A percentile compares a stretch with the other conserved stretches of the same genome.
Conservation (phyloP, 768 basidiomycete genomes). For the Exidia glandulosa region DNA sequence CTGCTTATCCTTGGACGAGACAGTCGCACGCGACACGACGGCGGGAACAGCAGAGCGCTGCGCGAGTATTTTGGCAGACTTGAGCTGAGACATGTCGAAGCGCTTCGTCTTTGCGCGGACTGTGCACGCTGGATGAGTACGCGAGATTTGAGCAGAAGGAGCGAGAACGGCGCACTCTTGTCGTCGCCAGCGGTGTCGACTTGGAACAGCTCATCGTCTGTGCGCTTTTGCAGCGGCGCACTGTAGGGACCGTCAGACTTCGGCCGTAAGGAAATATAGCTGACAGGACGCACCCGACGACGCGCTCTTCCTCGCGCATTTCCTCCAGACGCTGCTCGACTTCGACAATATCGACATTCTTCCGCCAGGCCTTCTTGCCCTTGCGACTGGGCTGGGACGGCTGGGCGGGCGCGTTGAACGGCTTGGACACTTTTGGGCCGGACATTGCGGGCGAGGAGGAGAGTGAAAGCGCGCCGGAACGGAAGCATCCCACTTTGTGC, state of each 20-base stretch:
- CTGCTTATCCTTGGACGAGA: constrained; percentile 46
- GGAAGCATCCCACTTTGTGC: too few species aligned
- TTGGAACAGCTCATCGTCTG: constrained; percentile 65
- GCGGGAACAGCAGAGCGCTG: constrained; percentile 86
- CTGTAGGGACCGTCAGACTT: constrained; percentile 24
- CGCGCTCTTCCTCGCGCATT: constrained; percentile 69
- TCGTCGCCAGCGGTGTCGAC: constrained; percentile 76
- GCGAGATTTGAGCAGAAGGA: background rate
- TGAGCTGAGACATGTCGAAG: constrained; percentile 43
- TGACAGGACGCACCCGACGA: constrained; percentile 49
- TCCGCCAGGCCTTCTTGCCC: constrained; percentile 89
- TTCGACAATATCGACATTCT: constrained; percentile 77
- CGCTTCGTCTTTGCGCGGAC: constrained; percentile 37
- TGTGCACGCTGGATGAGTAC: constrained; percentile 16
- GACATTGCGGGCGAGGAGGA: background rate
- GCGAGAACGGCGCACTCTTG: constrained; percentile 33
- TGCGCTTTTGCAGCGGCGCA: constrained; percentile 50
- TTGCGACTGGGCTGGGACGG: constrained; percentile 61
- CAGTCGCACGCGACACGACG: constrained; percentile 45
- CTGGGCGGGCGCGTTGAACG: constrained; percentile 20
- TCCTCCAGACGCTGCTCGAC: constrained; percentile 69
- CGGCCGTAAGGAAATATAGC: background rate
- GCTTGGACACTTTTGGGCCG: background rate
- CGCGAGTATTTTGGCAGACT: constrained; percentile 66
- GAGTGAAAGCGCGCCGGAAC: background rate